Evolutionary conservation across 2,329 filamentous ascomycete species (phyloP).

Genomic region (Aspergillus arachidicola): DNA sequence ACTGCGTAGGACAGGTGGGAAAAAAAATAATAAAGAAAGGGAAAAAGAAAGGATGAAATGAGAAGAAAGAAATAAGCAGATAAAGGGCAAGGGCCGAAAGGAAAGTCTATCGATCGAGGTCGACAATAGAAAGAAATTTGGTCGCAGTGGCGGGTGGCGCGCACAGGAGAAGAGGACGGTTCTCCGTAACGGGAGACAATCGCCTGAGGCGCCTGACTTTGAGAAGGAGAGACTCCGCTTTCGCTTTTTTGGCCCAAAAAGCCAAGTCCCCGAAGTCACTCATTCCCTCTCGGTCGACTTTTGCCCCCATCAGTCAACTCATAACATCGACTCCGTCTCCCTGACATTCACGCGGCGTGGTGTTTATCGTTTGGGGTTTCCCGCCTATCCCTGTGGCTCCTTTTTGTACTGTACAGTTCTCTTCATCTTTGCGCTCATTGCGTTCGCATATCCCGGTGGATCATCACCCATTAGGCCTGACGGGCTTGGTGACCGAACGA

Average conservation of each 20-base stretch:
- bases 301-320: conserved; percentile 6
- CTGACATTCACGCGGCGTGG: neutral
- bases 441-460: conserved; percentile 11
- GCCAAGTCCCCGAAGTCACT: conserved; percentile 4
- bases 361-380: neutral
- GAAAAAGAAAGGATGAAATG: neutral
- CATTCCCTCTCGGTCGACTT: neutral
- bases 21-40: neutral
- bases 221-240: conserved; percentile 13
- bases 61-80: neutral
- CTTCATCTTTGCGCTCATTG: conserved; percentile 1
- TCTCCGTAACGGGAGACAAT: conserved; percentile 1
- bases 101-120: neutral
- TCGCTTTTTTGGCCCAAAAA: conserved; percentile 11
- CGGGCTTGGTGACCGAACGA: conserved; percentile 11
- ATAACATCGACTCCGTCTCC: neutral
- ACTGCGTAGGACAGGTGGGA: neutral
- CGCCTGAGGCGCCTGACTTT: conserved; percentile 16
- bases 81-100: neutral
- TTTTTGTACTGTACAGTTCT: conserved; percentile 1
- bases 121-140: neutral
- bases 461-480: conserved; percentile 18
- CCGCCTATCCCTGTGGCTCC: neutral
- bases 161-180: neutral
- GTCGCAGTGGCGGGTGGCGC: conserved; percentile 5